Evolutionary conservation across 352 stramenopile species (phyloP), one percentile per base, ranked within the genome.

Genomic region (Phytophthora tubulina): DNA sequence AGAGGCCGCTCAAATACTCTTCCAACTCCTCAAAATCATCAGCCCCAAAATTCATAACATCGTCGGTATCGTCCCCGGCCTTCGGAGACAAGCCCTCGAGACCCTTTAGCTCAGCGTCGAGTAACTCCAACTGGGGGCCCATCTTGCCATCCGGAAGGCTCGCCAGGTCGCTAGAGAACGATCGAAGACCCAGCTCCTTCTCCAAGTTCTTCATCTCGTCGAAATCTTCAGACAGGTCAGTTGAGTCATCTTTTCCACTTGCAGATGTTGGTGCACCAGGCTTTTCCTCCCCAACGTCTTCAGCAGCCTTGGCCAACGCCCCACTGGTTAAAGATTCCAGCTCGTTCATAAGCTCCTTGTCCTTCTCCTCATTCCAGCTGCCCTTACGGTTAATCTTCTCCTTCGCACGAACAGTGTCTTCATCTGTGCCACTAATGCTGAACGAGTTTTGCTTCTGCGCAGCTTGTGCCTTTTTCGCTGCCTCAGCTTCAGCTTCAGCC

Each of bases 11-110:
- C 51, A 96, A 75, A 66, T 96, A 96, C 64, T 96, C 84, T 72
- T 96, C 89, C 30, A 96, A 73, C 63, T 96, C 89, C 39, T 95
- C 89, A 73, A 96, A 96, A 81, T 96, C 86, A 64, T 96, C 89
- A 4, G 86, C 89, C 1, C 75, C 88, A 72, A 96, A 95, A 76
- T 96, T 94, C 76, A 95, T 86, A 61, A 93, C 83, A 54, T 94
- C 87, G 31, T 91, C 84, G 21, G 49, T 68, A 21, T 54, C 78
- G 14, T 82, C 73, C 33, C 65, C 73, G 30, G 57, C 74, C 39
- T 86, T 90, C 3, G 84, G 80, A 9, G 85, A 86, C 53, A 91
- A 54, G 2, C 74, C 71, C 11, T 81, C 78, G 4, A 94, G 72
- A n/a, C 83, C 86, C 63, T 93, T 80, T 7, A 95, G 70, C 50